Base-by-base conservation (phyloP, 306 rosid genomes). In the Nissolia schottii region DNA sequence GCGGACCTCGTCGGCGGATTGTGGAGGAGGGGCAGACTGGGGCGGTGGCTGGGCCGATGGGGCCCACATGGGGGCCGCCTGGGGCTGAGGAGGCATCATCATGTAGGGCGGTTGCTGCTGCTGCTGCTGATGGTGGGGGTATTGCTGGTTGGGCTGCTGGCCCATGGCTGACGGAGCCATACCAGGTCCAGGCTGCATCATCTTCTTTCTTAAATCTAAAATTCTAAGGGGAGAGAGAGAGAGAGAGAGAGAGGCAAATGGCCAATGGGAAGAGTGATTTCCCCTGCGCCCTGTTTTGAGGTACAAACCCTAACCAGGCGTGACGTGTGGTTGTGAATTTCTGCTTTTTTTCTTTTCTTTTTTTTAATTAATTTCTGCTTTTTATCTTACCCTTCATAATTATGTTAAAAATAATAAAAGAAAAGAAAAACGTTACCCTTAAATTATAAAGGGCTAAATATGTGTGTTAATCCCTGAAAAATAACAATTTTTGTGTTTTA, bases 171-270 rank as follows among this genome's bases (percentile, higher is more conserved):
- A 87, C 10, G 88, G 89, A 49, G 84, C 79, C 73, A 79, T 85
- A 8, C 96, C 96, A 4, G n/a, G n/a, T n/a, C n/a, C n/a, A n/a
- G 97, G 89, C 75, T 93, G 97, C 98, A 90, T 93, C 94, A 79
- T 93, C 68, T 53, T 24, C 43, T 74, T n/a, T 12, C 49, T 65
- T 71, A 48, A 62, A 66, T 70, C 71, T 62, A 59, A n/a, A 14
- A 59, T n/a, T 67, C 16, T 12, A 43, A 59, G 58, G 64, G 62
- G 64, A 46, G 55, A 32, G n/a, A 49, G 48, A 15, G 16, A 18
- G 16, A 35, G 16, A 46, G 18, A 32, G 78, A 49, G 76, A 67
- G 37, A 10, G 74, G 34, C 29, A 48, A 20, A 13, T 35, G 16
- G 2, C 10, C 0, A 32, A 35, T 22, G 8, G 64, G 40, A 65